Base-by-base conservation (phyloP, 495 filamentous ascomycete genomes). In the Aspergillus coremiiformis region DNA sequence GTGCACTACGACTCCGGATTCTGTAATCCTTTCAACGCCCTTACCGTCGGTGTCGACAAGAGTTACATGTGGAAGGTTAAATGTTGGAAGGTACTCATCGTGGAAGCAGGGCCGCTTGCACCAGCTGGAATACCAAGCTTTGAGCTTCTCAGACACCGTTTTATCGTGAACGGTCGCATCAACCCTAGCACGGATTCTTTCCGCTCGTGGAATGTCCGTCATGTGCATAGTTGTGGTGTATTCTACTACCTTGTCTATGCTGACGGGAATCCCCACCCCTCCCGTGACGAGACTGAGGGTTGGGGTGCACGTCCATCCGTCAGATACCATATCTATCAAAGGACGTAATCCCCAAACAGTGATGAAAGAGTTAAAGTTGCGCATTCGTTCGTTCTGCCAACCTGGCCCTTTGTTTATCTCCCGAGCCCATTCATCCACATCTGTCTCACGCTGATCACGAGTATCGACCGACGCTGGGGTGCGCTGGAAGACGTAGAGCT, bases 401-500 rank as follows among this genome's bases (percentile, higher is more conserved):
- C 68, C 76, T 12, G 22, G 15, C 1, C 55, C 46, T 17, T 63
- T 62, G 35, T 65, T 61, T 29, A 75, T 71, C 49, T 72, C 30
- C 42, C 65, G 23, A 58, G 61, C 44, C 60, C 68, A 82, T 48
- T 70, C 72, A 27, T 70, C 60, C 0, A 65, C 59, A 37, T 81
- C 75, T 0, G 77, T 84, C 7, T 60, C 49, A 35, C 66, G 63
- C 44, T 85, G 71, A 3, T 66, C 66, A 19, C 79, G 78, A 27
- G 20, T 15, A 47, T 70, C 72, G 4, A 84, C 75, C 0, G 71
- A 50, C 0, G 80, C 70, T 19, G 80, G 78, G 0, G 76, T 78
- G 0, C 77, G 66, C 49, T 79, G 75, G 48, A 77, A 70, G 1
- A 79, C 73, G n/a, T 65, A 68, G 10, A 78, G 57, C 19, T 67